Evolutionary conservation across 495 filamentous ascomycete genomes (phyloP).

Genomic region (Aspergillus conjunctus): DNA sequence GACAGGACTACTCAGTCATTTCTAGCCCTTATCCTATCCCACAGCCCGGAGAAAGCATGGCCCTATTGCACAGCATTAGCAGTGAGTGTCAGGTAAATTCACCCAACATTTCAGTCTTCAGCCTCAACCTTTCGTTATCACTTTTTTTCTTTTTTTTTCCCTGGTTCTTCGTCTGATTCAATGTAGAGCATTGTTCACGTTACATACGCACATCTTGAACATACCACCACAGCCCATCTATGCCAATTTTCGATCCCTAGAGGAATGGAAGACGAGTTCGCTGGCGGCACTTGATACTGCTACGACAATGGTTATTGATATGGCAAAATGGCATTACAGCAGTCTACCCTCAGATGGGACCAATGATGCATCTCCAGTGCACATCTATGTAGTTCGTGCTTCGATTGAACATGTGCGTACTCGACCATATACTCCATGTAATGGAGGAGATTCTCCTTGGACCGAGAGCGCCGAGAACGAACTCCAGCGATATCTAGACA

Average conservation of each 20-base stretch:
- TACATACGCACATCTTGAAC: constrained; percentile 8
- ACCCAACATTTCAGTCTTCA: neutral
- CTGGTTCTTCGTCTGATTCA: neutral
- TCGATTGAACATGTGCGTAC: constrained; percentile 8
- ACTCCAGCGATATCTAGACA: neutral
- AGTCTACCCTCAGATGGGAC: neutral
- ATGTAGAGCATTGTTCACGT: constrained; percentile 5
- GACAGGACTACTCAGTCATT: constrained; percentile 23
- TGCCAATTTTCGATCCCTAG: constrained; percentile 3
- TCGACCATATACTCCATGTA: neutral
- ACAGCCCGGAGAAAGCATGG: constrained; percentile 23
- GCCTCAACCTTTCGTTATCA: neutral
- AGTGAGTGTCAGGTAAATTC: constrained; percentile 30
- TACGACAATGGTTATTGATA: constrained; percentile 13
- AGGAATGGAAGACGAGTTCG: constrained; percentile 8
- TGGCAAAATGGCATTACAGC: constrained; percentile 4
- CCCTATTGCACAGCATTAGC: constrained; percentile 33
- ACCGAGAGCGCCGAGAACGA: neutral
- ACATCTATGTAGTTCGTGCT: constrained; percentile 11
- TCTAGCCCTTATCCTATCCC: constrained; percentile 29
- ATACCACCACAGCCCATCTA: neutral
- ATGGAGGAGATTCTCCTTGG: neutral
- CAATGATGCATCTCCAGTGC: neutral
- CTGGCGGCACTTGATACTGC: constrained; percentile 12
- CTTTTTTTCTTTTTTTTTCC: no score